Evolutionary conservation across 257 asterid species (phyloP), one percentile per base, ranked within the genome.

Genomic region (Buddleja alternifolia): DNA sequence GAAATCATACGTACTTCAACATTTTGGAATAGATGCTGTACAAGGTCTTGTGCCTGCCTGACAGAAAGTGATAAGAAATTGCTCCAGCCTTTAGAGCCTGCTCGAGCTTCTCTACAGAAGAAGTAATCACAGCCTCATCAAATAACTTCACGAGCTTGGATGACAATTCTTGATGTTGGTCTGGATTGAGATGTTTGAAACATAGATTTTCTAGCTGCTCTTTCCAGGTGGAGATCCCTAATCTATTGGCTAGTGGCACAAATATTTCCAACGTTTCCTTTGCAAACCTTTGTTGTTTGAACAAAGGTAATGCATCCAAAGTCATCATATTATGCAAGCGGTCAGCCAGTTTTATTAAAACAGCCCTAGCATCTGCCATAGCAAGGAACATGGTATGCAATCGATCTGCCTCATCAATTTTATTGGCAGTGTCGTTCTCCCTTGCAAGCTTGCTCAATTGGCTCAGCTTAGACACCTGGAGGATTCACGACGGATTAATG

Each of bases 371-470:
- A 82, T 94, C 99, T 34, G 97, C 80, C 99, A 94, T 94, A 14
- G 97, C 99, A 37, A 94, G 97, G 83, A 89, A 91, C 97, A 94
- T 94, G 20, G 97, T 94, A 56, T 91, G 99, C 74, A 94, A 45
- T 52, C 97, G 82, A 78, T 94, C 97, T 36, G 99, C 99, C 82
- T 94, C 99, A 14, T 47, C 89, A 44, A 91, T 89, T 86, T 84
- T 94, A 76, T 84, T 73, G 59, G 99, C 99, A 0, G 96, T 94
- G 83, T 91, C 77, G 78, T 87, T 91, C 57, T 94, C 96, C 4
- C 99, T 85, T 10, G 99, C 99, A 71, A 94, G 96, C 86, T 94
- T 94, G 88, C 99, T 94, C 82, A 91, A 77, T 14, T 91, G 97
- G 77, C 99, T 91, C 65, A 94, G 85, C 81, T 94, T 91, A 32